Evolutionary conservation across 768 basidiomycete genomes (phyloP), one percentile per base, ranked within the genome.

Genomic region (Lentinula sp.): DNA sequence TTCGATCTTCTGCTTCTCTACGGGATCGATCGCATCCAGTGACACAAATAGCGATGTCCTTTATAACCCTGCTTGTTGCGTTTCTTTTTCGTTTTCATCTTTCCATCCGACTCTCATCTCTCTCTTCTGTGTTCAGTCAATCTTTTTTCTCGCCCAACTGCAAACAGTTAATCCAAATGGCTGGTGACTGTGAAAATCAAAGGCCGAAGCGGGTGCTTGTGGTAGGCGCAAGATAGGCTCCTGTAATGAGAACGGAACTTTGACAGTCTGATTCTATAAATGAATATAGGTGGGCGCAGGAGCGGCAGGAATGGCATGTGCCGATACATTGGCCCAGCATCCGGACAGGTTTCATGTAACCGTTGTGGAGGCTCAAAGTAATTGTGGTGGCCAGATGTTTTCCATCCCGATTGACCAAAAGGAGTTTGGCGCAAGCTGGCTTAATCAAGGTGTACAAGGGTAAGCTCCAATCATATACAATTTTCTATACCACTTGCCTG

Each of bases 361-460:
- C 9, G 23, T 62, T 28, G 37, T 62, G 15, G 61, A 62, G 20
- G 56, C 61, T 33, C 43, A 63, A 9, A 45, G 53, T 59, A 45
- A 61, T n/a, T 63, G 60, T 55, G 60, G 59, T 50, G 57, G 63
- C 39, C 61, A 62, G 39, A 57, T 62, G 56, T 62, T 62, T 39
- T 62, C 61, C 32, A 58, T 62, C 42, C 61, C 61, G 18, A 39
- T 62, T 18, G 20, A 49, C 28, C 16, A 43, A 41, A 39, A 62
- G 2, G 58, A 45, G 33, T 58, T 15, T 62, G 61, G 61, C 9
- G 61, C 61, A 13, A 12, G 18, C 6, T 62, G 62, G 62, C 41
- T 62, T 16, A 62, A 62, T 62, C 62, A 62, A 49, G 62, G 62
- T 8, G 62, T 62, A 10, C 57, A 62, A 48, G 62, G 62, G 62